Base-by-base conservation (phyloP, 306 rosid genomes). In the Sesbania bispinosa region DNA sequence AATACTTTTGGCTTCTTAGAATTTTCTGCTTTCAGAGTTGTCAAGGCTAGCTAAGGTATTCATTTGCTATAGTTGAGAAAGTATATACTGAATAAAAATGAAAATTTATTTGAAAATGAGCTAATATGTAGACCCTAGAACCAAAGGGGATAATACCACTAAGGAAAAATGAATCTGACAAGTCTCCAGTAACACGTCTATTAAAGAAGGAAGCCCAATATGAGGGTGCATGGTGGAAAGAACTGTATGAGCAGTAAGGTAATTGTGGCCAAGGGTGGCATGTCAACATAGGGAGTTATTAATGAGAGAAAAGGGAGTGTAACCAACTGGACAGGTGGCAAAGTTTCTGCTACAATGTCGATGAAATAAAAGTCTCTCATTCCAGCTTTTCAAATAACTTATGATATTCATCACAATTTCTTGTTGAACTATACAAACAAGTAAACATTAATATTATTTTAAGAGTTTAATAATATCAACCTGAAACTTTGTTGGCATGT, bases 401-500 rank as follows among this genome's bases (percentile, higher is more conserved):
- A 30, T 18, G 36, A 42, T 39, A 61, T 38, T 30, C 59, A 46
- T 27, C 39, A 60, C 7, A 11, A 26, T 11, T 71, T 35, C 38
- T 57, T 4, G 26, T 48, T 27, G 62, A 46, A 64, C 59, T 65
- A 14, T 13, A 30, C 29, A 36, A 68, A 13, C 71, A 73, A 42
- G 51, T 30, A 39, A 74, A 24, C 55, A 51, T 9, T 15, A 32
- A 67, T 24, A 60, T 2, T 16, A 14, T 52, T 60, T 32, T 14
- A 42, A 35, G 57, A 23, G 38, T 35, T 14, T n/a, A 29, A 41
- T 47, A 62, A 43, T 47, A 57, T 71, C 69, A 71, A 42, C 15
- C 33, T n/a, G 60, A 71, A 66, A 46, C 43, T 63, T 38, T 64
- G 41, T 21, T 23, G 62, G 67, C 68, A 55, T 19, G 39, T 67